phyloP scores from a whole-genome alignment of 495 filamentous ascomycete genomes.

The Xylaria grammica region DNA sequence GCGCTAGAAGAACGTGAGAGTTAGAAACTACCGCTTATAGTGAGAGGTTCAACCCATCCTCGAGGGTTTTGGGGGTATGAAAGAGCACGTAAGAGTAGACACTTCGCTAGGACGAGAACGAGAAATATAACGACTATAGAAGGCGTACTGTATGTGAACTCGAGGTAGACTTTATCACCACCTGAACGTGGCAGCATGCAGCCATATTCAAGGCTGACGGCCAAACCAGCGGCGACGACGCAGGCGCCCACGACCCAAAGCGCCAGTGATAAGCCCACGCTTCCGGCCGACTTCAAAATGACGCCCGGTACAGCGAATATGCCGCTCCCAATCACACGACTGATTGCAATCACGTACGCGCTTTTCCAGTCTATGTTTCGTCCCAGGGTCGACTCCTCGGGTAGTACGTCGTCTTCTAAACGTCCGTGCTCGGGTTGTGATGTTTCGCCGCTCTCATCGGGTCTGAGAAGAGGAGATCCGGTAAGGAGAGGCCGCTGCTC shows the following conservation, averaged over 20 bases:
- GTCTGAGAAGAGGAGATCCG: neutral
- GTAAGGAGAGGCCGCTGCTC: constrained; percentile 19
- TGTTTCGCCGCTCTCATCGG: constrained; percentile 27
- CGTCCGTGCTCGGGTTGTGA: constrained; percentile 34
- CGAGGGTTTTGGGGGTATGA: too few relatives aligned
- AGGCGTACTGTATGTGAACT: constrained; percentile 63
- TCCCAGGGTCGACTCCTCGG: constrained; percentile 66
- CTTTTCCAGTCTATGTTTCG: constrained; percentile 70
- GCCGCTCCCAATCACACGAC: constrained; percentile 74
- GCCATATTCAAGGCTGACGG: constrained; percentile 70
- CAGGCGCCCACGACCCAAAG: constrained; percentile 69
- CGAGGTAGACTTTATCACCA: constrained; percentile 78
- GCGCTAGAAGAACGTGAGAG: constrained; percentile 23
- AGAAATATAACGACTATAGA: neutral
- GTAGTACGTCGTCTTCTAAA: constrained; percentile 63
- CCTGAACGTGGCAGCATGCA: constrained; percentile 75
- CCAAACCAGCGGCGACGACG: constrained; percentile 64
- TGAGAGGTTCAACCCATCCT: neutral
- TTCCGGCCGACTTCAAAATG: constrained; percentile 70
- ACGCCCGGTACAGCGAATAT: constrained; percentile 77
- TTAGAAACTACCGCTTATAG: neutral
- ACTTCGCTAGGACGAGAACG: neutral
- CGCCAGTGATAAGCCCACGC: constrained; percentile 66
- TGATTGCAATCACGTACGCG: constrained; percentile 77
- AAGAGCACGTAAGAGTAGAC: constrained; percentile 21